Evolutionary conservation across 352 stramenopile genomes (phyloP).

Genomic region (Globisporangium megalacanthum): DNA sequence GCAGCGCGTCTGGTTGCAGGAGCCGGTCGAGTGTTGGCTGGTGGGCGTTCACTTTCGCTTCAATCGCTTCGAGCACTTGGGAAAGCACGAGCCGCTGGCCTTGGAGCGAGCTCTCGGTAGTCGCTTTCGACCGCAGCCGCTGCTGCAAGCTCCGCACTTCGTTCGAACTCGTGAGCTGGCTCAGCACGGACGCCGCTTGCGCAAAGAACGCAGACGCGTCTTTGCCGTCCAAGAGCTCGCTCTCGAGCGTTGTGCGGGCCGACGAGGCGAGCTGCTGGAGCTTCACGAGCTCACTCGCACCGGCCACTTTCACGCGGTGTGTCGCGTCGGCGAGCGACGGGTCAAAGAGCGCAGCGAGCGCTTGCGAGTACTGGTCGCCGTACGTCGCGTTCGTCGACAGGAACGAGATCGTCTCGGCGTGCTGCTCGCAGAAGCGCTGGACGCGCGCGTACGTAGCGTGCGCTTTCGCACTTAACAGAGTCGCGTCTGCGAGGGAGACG

Average conservation of each 20-base stretch:
- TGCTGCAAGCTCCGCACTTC: conserved; percentile 50
- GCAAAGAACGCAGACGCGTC: conserved; percentile 60
- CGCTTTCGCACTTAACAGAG: conserved; percentile 40
- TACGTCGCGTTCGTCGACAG: conserved; percentile 69
- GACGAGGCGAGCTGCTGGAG: conserved; percentile 44
- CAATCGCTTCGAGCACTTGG: conserved; percentile 55
- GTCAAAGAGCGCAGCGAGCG: conserved; percentile 52
- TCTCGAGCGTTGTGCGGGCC: conserved; percentile 57
- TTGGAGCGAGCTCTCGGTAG: conserved; percentile 10
- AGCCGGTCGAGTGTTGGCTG: conserved; percentile 34
- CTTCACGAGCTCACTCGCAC: conserved; percentile 44
- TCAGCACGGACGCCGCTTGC: conserved; percentile 49
- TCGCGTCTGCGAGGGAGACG: conserved; percentile 54
- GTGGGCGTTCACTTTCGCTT: conserved; percentile 41
- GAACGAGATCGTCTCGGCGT: conserved; percentile 68
- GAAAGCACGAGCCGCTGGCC: conserved; percentile 50
- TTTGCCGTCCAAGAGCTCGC: conserved; percentile 56
- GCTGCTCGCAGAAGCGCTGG: conserved; percentile 62
- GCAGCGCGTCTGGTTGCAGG: conserved; percentile 31
- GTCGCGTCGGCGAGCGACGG: conserved; percentile 58
- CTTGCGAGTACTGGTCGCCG: conserved; percentile 56
- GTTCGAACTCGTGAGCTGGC: conserved; percentile 52
- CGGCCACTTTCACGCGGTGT: conserved; percentile 37
- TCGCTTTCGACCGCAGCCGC: conserved; percentile 31
- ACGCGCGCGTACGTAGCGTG: conserved; percentile 48